These are phyloP conservation scores for Umbelopsis sp. DNA, from an alignment of 192 early-diverging fungal species.

Conservation along the genomic window DNA sequence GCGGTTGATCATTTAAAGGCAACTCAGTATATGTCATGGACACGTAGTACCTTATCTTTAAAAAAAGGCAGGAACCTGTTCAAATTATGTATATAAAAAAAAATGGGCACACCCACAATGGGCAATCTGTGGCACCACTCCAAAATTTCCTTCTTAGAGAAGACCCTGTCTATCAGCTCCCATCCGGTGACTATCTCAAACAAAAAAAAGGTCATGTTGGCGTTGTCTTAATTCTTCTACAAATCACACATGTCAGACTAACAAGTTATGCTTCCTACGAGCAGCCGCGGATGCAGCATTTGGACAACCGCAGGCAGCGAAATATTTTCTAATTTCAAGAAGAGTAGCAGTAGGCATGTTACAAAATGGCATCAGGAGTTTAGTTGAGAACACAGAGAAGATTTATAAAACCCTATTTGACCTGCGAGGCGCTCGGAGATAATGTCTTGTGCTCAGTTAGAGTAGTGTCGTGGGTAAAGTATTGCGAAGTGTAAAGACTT, in stretches of 20 bases:
- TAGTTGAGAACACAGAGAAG: not conserved
- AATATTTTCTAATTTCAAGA: not conserved
- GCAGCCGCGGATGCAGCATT: not conserved
- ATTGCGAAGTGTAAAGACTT: constrained; percentile 9
- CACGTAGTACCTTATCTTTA: not conserved
- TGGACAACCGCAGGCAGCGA: not conserved
- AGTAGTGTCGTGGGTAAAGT: constrained; percentile 7
- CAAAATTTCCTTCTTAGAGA: constrained; percentile 14
- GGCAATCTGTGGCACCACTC: not conserved
- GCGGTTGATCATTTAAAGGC: no score
- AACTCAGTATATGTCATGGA: not conserved
- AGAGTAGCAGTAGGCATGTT: not conserved
- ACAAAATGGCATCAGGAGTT: not conserved
- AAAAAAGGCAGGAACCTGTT: not conserved
- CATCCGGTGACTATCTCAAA: constrained; percentile 3
- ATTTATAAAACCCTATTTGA: not conserved
- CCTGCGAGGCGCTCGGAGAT: constrained; percentile 19
- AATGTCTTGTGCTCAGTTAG: not conserved
- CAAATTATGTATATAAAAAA: not conserved
- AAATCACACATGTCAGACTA: not conserved
- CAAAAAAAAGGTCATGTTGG: not conserved
- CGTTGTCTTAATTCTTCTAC: no score
- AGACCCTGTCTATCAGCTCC: constrained; percentile 18
- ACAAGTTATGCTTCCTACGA: not conserved
- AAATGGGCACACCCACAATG: not conserved